Evolutionary conservation across 345 rosid genomes (phyloP), one percentile per base, ranked within the genome.

Genomic region (Luvunga scandens): DNA sequence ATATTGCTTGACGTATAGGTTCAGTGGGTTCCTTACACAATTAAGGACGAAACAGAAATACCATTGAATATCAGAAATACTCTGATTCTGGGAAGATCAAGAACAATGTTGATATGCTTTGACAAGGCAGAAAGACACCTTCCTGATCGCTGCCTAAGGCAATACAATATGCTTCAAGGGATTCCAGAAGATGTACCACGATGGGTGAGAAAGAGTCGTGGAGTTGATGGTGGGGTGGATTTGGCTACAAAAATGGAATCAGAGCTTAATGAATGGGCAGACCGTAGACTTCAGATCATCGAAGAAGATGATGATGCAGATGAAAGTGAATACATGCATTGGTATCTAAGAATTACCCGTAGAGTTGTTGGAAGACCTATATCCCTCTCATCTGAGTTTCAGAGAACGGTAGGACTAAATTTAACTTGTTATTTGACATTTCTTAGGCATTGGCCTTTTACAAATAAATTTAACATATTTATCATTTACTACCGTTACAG

Each of bases 101-200:
- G 88, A 85, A 91, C 99, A 27, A 95, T 92, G 98, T 86, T 95
- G 77, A 89, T 95, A 79, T 95, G 98, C 81, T 95, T 93, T 76
- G 99, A 93, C 85, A 95, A 95, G 93, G 98, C 99, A 22, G 99
- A 95, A 87, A 92, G 99, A 80, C 99, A 96, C 83, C 94, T 96
- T 6, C 97, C 99, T 77, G 92, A 94, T 85, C 98, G 99, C 73
- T 92, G 97, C 81, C 85, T 93, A 56, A 90, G 97, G 84, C 99
- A 96, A 67, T 92, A 88, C 72, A 95, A 91, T 61, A 82, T 88
- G 89, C 75, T 82, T 69, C 99, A 93, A 85, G 83, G 89, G 22
- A 89, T 96, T 78, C 99, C 99, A 2, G 94, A 86, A 75, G 94
- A 90, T 77, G 99, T 96, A 79, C 87, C 75, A 31, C 92, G 81